Evolutionary conservation across 192 early-diverging fungal genomes (phyloP).

Genomic region (Powellomyces hirtus): DNA sequence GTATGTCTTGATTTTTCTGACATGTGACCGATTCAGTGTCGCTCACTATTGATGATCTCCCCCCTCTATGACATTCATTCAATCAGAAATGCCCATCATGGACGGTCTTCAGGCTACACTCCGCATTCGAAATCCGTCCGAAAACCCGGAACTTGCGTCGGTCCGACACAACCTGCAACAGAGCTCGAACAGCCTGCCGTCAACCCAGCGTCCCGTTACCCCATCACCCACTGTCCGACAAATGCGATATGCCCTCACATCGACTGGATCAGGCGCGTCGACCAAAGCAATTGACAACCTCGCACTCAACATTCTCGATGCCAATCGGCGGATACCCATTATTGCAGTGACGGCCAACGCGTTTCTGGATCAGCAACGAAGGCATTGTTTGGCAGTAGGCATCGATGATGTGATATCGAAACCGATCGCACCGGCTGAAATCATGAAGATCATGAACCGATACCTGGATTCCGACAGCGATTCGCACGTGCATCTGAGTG

Average conservation of each 20-base stretch:
- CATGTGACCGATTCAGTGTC: too few species aligned
- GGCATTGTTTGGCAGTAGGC: constrained; percentile 27
- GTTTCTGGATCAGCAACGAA: constrained; percentile 24
- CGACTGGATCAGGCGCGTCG: background rate
- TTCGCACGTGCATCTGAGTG: background rate
- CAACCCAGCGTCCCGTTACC: background rate
- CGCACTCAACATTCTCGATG: constrained; percentile 9
- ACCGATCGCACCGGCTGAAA: constrained; percentile 9
- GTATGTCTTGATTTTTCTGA: too few species aligned
- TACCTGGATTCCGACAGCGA: constrained; percentile 19
- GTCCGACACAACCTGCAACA: constrained; percentile 12
- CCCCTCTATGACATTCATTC: too few species aligned
- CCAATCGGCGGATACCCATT: constrained; percentile 20
- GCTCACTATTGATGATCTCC: too few species aligned
- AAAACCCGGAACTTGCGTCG: constrained; percentile 1
- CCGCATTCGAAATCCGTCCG: constrained; percentile 17
- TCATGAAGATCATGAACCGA: constrained; percentile 12
- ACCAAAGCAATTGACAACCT: background rate
- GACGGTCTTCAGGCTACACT: constrained; percentile 26
- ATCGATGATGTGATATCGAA: constrained; percentile 23
- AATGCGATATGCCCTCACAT: constrained; percentile 18
- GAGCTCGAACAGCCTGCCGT: background rate
- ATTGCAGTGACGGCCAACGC: constrained; percentile 25
- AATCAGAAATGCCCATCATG: constrained; percentile 32
- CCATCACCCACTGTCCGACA: constrained; percentile 23